Base-by-base conservation (phyloP, 805 yeast species). In the Spathaspora arborariae region DNA sequence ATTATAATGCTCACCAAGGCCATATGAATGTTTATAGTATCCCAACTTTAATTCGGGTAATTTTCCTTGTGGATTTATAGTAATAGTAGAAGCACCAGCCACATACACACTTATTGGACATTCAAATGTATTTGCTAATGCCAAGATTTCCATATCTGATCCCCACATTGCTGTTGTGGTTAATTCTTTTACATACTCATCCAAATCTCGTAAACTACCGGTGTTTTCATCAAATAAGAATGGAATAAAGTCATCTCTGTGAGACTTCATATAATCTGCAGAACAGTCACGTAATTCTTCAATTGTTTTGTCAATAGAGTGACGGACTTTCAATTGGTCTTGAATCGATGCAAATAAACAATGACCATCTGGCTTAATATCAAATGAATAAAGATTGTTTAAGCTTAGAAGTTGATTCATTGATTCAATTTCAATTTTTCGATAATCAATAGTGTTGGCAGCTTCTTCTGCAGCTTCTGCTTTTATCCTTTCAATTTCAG, bases 1-100 rank as follows among this genome's bases (percentile, higher is more conserved):
- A 62, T 92, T 92, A 65, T 92, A 92, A 68, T 92, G 99, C 67
- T 91, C 98, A 21, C 99, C 99, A 20, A 92, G 75, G 0, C 97
- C 94, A 62, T 81, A 92, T 13, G 81, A 79, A 60, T 90, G 94
- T 63, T 84, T 85, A 64, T 88, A 92, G 60, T 83, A 92, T 0
- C 88, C 96, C 48, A 92, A 59, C 52, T 79, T 80, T 55, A 92
- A 67, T 19, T 71, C 71, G 8, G 20, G n/a, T 2, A 51, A 44
- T 2, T 62, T 55, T 1, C 79, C 85, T 0, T 70, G 74, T 52
- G 80, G 88, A 55, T 88, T 86, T 47, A 88, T 79, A 33, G 56
- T 63, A 53, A 85, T 71, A 2, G 84, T 75, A 4, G 90, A 77
- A 36, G 88, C 77, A 0, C 95, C 96, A 41, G 89, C 85, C 73